Evolutionary conservation across 2,329 filamentous ascomycete species (phyloP).

Genomic region (Colletotrichum karsti): DNA sequence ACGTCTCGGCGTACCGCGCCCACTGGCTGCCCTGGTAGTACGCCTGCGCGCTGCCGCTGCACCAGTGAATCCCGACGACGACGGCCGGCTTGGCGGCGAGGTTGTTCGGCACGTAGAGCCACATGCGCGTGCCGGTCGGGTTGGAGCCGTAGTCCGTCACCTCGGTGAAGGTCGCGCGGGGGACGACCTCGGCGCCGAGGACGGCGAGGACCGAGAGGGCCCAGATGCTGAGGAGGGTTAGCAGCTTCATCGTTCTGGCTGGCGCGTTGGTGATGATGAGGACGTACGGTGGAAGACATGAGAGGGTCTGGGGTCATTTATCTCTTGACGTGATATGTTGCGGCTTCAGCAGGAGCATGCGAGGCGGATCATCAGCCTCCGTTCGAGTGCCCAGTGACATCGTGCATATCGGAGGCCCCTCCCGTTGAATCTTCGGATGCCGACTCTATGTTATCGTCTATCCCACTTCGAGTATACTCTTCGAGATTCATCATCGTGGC

Average conservation of each 20-base stretch:
- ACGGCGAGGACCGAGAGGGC: background rate
- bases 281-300: background rate
- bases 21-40: constrained; percentile 60
- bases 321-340: background rate
- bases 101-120: constrained; percentile 44
- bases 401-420: background rate
- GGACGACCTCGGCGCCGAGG: constrained; percentile 24
- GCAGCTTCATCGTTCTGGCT: background rate
- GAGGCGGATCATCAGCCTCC: constrained; percentile 14
- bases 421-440: background rate
- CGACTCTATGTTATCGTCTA: background rate
- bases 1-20: constrained; percentile 59
- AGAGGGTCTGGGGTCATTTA: background rate
- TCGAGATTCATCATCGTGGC: background rate
- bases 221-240: background rate
- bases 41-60: constrained; percentile 59
- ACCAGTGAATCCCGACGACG: constrained; percentile 66
- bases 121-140: constrained; percentile 28
- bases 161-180: constrained; percentile 29
- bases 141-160: constrained; percentile 28
- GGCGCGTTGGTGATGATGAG: background rate
- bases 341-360: background rate
- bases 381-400: background rate
- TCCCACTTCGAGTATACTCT: background rate
- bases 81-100: constrained; percentile 54